These are phyloP conservation scores for Aspergillus diversus DNA, from an alignment of 495 filamentous ascomycete genomes.

Conservation along the genomic window DNA sequence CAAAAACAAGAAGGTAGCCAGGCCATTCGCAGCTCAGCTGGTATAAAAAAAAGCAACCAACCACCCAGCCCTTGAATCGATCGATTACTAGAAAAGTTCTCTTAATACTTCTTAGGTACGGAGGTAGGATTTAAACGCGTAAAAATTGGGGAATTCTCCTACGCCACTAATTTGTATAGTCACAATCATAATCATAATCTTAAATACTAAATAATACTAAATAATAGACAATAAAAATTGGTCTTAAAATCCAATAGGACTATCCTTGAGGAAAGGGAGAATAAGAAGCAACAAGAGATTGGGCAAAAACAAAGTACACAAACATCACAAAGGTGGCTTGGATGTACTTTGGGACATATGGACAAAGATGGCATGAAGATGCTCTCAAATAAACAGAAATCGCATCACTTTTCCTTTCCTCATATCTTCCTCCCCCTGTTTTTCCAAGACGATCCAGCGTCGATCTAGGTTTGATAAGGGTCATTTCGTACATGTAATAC, in stretches of 20 bases:
- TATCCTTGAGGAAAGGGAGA: conserved; percentile 15
- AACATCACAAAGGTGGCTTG: conserved; percentile 10
- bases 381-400: conserved; percentile 20
- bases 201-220: conserved; percentile 4
- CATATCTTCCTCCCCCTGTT: conserved; percentile 28
- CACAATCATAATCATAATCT: conserved; percentile 18
- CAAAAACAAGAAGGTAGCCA: too few species aligned
- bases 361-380: conserved; percentile 23
- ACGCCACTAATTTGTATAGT: background rate
- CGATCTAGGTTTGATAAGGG: conserved; percentile 38
- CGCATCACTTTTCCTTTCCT: conserved; percentile 30
- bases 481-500: conserved; percentile 41
- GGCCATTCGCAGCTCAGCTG: too few species aligned
- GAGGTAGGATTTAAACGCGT: background rate
- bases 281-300: background rate
- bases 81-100: too few species aligned
- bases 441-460: conserved; percentile 54
- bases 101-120: too few species aligned
- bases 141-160: background rate
- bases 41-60: too few species aligned
- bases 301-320: background rate
- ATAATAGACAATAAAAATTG: conserved; percentile 25
- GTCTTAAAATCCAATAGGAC: conserved; percentile 27
- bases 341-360: conserved; percentile 17
- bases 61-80: too few species aligned